phyloP scores from a whole-genome alignment of 257 asterid genomes.

The Jacaranda copaia region DNA sequence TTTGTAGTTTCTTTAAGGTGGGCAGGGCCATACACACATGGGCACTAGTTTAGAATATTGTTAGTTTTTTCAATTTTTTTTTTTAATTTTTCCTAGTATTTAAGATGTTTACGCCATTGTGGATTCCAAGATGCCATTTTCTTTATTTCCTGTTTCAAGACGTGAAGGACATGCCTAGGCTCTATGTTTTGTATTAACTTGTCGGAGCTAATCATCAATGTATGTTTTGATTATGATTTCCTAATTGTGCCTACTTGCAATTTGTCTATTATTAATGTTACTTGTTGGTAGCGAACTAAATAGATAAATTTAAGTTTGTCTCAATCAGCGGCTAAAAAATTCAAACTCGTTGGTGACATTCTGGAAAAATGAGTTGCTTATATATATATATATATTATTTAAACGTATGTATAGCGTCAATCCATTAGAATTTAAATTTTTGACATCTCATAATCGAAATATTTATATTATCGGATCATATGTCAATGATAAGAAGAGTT shows the following conservation, averaged over 20 bases:
- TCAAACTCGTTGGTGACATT: too few relatives aligned
- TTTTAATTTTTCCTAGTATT: background rate
- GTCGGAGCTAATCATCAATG: constrained; percentile 39
- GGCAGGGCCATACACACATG: constrained; percentile 47
- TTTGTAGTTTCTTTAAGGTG: constrained; percentile 39
- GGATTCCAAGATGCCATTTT: constrained; percentile 32
- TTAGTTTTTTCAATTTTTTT: background rate
- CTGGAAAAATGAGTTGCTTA: too few relatives aligned
- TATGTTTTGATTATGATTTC: background rate
- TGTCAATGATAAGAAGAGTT: too few relatives aligned
- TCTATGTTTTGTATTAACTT: constrained; percentile 20
- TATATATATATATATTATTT: too few relatives aligned
- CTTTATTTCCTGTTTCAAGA: constrained; percentile 22
- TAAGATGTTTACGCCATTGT: background rate
- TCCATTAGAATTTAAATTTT: too few relatives aligned
- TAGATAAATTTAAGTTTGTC: background rate
- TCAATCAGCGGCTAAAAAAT: background rate
- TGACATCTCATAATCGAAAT: too few relatives aligned
- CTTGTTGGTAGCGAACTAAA: background rate
- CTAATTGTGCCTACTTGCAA: too few relatives aligned
- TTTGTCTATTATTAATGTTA: background rate
- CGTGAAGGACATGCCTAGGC: constrained; percentile 24
- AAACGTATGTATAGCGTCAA: too few relatives aligned
- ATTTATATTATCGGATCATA: too few relatives aligned
- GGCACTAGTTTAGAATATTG: constrained; percentile 21